Evolutionary conservation across 1,284 basidiomycete species (phyloP), one percentile per base, ranked within the genome.

Genomic region (Trametes hirsuta): DNA sequence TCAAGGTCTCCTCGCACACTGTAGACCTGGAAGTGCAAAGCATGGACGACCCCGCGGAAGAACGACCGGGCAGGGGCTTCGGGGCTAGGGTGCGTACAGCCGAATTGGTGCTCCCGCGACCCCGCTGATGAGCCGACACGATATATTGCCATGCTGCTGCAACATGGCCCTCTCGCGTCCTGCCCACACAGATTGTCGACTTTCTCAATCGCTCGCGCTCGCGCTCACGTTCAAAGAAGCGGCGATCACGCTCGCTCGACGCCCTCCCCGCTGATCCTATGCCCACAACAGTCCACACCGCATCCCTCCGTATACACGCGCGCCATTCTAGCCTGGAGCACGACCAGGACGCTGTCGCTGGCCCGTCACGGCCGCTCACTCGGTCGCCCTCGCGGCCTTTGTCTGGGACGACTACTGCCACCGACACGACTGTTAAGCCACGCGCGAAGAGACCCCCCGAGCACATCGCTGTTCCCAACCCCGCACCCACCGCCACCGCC

Each of bases 341-440:
- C 44, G 68, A 73, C 47, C 46, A 62, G 34, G 58, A 65, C 6
- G 62, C 65, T 15, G 52, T 62, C 40, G 68, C 70, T 0, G 62
- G 62, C 54, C 64, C 64, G 4, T 76, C 81, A 47, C 86, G 83
- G 67, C 82, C 84, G 0, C 63, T 76, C 25, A 74, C 79, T 1
- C 80, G 84, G 30, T 73, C 83, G 14, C 81, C 79, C 49, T 85
- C 82, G 18, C 80, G 88, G 6, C 87, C 88, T 4, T 71, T 90
- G 35, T 90, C 88, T 1, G 81, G 84, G 15, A 84, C 82, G 0
- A 87, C 85, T 1, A 82, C 82, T 15, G 80, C 81, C 2, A 86
- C 86, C 2, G 82, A 82, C 64, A 77, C 80, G 12, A 87, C 87
- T 21, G 76, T 84, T 55, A 84, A 81, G 11, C 84, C 85, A 18